A percentile compares a stretch with the other conserved stretches of the same genome.
phyloP scores from a whole-genome alignment of 768 basidiomycete species.

The Daedalea quercina region DNA sequence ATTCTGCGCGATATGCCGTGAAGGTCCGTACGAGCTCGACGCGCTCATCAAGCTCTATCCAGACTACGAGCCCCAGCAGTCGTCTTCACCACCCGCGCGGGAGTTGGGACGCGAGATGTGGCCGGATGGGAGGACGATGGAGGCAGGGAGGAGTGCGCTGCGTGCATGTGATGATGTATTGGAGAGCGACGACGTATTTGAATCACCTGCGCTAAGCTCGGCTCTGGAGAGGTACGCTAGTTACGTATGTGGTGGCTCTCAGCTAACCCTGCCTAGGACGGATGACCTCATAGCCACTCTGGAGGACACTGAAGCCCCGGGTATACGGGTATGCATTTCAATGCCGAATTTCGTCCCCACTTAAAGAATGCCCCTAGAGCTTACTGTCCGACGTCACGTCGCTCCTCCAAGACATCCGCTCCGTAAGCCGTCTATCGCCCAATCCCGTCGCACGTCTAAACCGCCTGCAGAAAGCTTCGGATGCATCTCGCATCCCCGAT shows the following conservation, averaged over 20 bases:
- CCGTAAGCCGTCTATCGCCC: neutral
- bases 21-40: slow-evolving; percentile 9
- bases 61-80: slow-evolving; percentile 4
- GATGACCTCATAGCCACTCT: slow-evolving; percentile 1
- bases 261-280: neutral
- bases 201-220: neutral
- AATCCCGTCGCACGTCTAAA: neutral
- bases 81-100: neutral
- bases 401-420: slow-evolving; percentile 2
- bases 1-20: slow-evolving; percentile 18
- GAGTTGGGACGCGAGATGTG: neutral
- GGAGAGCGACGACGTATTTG: neutral
- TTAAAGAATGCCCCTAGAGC: neutral
- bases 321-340: neutral
- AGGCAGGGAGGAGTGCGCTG: neutral
- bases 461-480: neutral
- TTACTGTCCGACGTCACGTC: neutral
- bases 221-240: neutral
- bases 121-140: neutral
- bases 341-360: neutral
- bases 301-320: neutral
- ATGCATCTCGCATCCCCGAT: neutral
- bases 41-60: slow-evolving; percentile 16
- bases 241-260: neutral
- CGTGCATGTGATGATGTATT: slow-evolving; percentile 1